phyloP scores from a whole-genome alignment of 1,139 yeast genomes.

The Nakaseomyces kungkrabaensis region DNA sequence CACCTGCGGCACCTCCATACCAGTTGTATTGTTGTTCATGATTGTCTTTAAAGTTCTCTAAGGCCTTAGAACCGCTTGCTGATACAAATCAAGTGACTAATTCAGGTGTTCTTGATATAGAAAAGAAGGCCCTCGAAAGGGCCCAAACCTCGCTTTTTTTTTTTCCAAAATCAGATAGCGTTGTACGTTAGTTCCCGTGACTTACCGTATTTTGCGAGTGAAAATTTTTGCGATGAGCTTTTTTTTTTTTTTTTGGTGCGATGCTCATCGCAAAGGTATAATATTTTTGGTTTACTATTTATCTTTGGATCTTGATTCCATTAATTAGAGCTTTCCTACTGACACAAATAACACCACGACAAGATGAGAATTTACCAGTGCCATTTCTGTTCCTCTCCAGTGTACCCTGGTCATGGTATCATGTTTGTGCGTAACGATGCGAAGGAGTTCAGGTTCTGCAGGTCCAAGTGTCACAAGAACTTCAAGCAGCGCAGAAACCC shows the following conservation, averaged over 20 bases:
- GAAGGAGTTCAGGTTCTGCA: slow-evolving; percentile 92
- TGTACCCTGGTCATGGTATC: slow-evolving; percentile 95
- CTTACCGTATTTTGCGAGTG: neutral
- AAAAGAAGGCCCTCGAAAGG: too few species aligned
- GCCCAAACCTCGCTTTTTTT: too few species aligned
- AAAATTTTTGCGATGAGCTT: slow-evolving; percentile 2
- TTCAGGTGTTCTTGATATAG: too few species aligned
- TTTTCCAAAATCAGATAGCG: too few species aligned
- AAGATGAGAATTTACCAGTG: slow-evolving; percentile 82
- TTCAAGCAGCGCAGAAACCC: slow-evolving; percentile 99
- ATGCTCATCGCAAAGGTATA: neutral
- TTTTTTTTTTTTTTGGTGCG: neutral
- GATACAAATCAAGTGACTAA: too few species aligned
- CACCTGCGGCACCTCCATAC: slow-evolving; percentile 45
- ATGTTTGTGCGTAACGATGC: slow-evolving; percentile 98
- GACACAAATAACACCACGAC: too few species aligned
- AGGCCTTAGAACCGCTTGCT: too few species aligned
- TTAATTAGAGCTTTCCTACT: too few species aligned
- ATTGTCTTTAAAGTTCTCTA: neutral
- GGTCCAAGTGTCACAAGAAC: slow-evolving; percentile 95
- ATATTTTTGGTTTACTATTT: neutral
- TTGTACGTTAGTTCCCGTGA: neutral
- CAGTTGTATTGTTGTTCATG: neutral
- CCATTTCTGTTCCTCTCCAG: slow-evolving; percentile 96
- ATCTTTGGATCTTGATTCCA: too few species aligned